Conservation (phyloP, 331 rosid species). For the Rhamnella rubrinervis region DNA sequence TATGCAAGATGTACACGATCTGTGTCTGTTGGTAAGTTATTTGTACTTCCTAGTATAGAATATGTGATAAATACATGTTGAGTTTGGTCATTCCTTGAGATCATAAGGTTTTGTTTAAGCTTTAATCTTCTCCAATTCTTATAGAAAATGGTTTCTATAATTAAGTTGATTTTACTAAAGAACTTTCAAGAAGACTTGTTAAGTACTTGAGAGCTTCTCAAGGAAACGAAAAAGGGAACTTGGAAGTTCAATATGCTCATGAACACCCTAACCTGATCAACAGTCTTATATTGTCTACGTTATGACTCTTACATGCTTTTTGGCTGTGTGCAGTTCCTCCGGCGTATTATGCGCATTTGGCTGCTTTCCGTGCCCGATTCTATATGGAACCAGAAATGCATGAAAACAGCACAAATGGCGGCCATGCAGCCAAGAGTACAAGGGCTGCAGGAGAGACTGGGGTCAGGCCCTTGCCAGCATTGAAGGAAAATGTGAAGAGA, state of each 20-base stretch:
- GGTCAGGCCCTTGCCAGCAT: slow-evolving; percentile 89
- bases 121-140: too few relatives aligned
- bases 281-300: neutral
- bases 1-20: slow-evolving; percentile 98
- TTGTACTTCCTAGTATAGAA: neutral
- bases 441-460: slow-evolving; percentile 66
- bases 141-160: too few relatives aligned
- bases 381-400: slow-evolving; percentile 93
- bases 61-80: neutral
- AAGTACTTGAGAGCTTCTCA: too few relatives aligned
- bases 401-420: slow-evolving; percentile 55
- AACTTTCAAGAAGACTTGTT: too few relatives aligned
- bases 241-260: neutral
- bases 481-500: slow-evolving; percentile 96
- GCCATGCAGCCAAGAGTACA: slow-evolving; percentile 53
- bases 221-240: too few relatives aligned
- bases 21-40: slow-evolving; percentile 82
- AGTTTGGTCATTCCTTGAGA: too few relatives aligned
- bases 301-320: neutral
- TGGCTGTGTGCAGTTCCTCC: slow-evolving; percentile 80
- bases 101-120: too few relatives aligned
- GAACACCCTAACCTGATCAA: neutral
- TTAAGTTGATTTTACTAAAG: too few relatives aligned
- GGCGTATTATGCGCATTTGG: slow-evolving; percentile 95
- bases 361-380: slow-evolving; percentile 98